Conservation (phyloP, 129 eudicot species). For the Oenanthe sinensis region DNA sequence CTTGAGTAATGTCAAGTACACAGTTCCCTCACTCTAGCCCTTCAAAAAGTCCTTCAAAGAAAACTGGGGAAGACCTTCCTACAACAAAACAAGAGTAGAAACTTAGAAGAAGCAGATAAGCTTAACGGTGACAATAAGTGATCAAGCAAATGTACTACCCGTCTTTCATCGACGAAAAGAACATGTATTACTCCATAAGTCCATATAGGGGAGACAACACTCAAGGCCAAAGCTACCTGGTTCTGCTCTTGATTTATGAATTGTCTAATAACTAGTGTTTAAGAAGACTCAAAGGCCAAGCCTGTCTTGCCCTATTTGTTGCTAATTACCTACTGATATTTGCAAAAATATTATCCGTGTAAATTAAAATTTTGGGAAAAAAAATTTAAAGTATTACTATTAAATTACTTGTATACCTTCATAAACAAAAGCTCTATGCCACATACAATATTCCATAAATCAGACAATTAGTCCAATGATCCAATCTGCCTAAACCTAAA, state of each 20-base stretch:
- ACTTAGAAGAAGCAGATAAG: slow-evolving; percentile 1
- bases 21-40: slow-evolving; percentile 23
- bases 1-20: not conserved
- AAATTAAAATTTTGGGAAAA: not conserved
- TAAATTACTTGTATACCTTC: not conserved
- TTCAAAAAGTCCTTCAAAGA: slow-evolving; percentile 66
- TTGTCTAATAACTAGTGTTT: not conserved
- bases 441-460: not conserved
- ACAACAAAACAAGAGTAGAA: slow-evolving; percentile 7
- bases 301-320: not conserved
- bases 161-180: not conserved
- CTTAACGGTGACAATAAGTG: not conserved
- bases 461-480: not conserved
- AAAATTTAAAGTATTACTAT: not conserved
- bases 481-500: no score
- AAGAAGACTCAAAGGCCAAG: not conserved
- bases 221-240: not conserved
- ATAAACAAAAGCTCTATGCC: not conserved
- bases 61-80: slow-evolving; percentile 47
- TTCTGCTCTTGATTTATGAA: not conserved
- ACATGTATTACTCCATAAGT: not conserved
- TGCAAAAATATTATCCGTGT: not conserved
- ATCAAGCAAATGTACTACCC: not conserved
- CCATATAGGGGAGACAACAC: not conserved
- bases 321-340: no score